Base-by-base conservation (phyloP, 2,329 filamentous ascomycete genomes). In the Nemania serpens region DNA sequence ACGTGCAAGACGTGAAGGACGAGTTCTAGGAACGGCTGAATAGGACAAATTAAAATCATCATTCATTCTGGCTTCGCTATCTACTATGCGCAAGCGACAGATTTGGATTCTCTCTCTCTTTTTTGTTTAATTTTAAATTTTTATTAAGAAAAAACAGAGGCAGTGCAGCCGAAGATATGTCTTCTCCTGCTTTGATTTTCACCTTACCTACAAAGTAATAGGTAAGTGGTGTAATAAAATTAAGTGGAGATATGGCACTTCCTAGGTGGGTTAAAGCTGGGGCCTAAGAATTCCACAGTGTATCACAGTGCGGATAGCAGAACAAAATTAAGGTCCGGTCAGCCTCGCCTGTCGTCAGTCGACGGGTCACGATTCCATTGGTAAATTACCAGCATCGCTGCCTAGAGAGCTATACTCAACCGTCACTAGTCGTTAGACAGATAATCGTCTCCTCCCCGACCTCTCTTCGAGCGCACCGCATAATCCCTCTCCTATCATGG, bases 401-500 rank as follows among this genome's bases (percentile, higher is more conserved):
- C 22, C 9, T 12, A 22, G 1, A 15, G 45, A 5, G 13, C 11
- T 10, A 48, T 13, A 48, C 45, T 48, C 20, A 11, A 22, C 42
- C 7, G n/a, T 41, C 37, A 17, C n/a, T 12, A n/a, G 15, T n/a
- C 6, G 37, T 12, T 17, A 2, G 10, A 20, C 20, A 6, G 17
- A 20, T 17, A 25, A 22, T 17, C 18, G 37, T 36, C 22, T 18
- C 18, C 36, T 37, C 37, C 25, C 25, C 7, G 25, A 29, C 25
- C 25, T 29, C 25, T 29, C 25, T 7, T 7, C 25, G 25, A 29
- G 7, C 25, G 49, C 46, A 51, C 5, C 37, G 2, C 20, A 55
- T 22, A 36, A 5, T 55, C 17, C 13, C 13, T 34, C 41, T 25
- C 37, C 17, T 13, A 64, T 63, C 61, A 89, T 90, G 87, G 87